Base-by-base conservation (phyloP, 1,284 basidiomycete species). In the Pholiota adiposa region DNA sequence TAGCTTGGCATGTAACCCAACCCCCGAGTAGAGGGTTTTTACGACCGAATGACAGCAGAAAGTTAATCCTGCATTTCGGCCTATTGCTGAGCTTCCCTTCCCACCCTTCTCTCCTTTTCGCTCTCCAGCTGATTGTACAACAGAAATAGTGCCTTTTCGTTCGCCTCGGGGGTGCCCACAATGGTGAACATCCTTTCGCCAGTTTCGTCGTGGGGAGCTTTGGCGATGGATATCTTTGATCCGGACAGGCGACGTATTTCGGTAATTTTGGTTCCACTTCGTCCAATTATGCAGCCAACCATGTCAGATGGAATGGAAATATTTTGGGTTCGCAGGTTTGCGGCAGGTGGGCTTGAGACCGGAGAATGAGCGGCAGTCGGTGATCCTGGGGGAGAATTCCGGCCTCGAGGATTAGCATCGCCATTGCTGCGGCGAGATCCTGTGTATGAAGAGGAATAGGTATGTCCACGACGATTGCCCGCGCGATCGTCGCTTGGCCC, bases 111-210 rank as follows among this genome's bases (percentile, higher is more conserved):
- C 78, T 96, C 93, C 81, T 97, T 97, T 84, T 97, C 94, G 72
- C 89, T 95, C 79, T 97, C 96, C 67, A 97, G 82, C 75, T 97
- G 95, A 72, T 97, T 97, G 82, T 99, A 99, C 62, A 99, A 85
- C 65, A 99, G 80, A 84, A 97, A 98, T 57, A 99, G 81, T 2
- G 97, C 97, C 79, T 96, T 96, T 79, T 97, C 96, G 73, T 96
- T 96, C 65, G 94, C 92, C 78, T 98, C 96, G 53, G 95, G 92
- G 4, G 96, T 96, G 60, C 97, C 97, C 62, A 98, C 87, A 73
- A 99, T 98, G 61, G 97, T 98, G 79, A 99, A 99, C 96, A 99
- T 98, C 68, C 97, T 86, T 80, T 99, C 97, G 68, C 97, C 97
- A 53, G 95, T 96, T 72, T 98, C 97, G 72, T 98, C 97, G 72